Percentiles rank a stretch among this genome's conserved stretches.
Evolutionary conservation across 352 stramenopile species (phyloP).

Genomic region (Thalassiosira livingstoniorum): DNA sequence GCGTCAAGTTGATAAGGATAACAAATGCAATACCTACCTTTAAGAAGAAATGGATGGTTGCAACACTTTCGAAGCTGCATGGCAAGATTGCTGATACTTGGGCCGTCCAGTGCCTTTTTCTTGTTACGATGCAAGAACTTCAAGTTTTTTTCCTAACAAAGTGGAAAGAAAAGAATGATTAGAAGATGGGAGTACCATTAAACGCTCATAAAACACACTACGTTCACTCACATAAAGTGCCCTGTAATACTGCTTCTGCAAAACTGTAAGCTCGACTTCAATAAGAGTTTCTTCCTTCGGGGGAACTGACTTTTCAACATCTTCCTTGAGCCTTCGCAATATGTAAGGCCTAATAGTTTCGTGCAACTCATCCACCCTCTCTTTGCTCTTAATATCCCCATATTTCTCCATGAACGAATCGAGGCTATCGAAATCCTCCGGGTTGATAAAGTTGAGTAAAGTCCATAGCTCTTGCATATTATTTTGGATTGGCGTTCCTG

Average conservation of each 20-base stretch:
- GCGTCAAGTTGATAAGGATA: too few species aligned
- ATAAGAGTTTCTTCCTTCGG: conserved; percentile 97
- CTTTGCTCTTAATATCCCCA: conserved; percentile 89
- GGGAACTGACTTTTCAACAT: conserved; percentile 94
- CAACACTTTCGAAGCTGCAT: conserved; percentile 99
- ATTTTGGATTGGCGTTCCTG: conserved; percentile 98
- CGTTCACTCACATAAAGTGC: too few species aligned
- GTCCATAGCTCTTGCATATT: conserved; percentile 99
- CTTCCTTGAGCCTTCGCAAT: conserved; percentile 96
- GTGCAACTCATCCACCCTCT: conserved; percentile 89
- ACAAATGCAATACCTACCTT: too few species aligned
- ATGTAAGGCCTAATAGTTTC: conserved; percentile 95
- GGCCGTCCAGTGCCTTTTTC: conserved; percentile 86
- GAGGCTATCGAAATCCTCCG: conserved; percentile 90
- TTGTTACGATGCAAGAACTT: conserved; percentile 92
- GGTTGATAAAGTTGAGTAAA: conserved; percentile 98
- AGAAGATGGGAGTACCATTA: too few species aligned
- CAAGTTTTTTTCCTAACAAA: conserved; percentile 99
- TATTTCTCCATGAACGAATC: conserved; percentile 96
- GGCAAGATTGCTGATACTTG: conserved; percentile 98
- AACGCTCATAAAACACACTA: too few species aligned
- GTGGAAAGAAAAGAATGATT: too few species aligned
- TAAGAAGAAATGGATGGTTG: conserved; percentile 99
- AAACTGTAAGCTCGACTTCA: conserved; percentile 93
- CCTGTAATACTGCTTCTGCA: conserved; percentile 99